phyloP scores from a whole-genome alignment of 768 basidiomycete genomes.

The Tulasnella sp. region DNA sequence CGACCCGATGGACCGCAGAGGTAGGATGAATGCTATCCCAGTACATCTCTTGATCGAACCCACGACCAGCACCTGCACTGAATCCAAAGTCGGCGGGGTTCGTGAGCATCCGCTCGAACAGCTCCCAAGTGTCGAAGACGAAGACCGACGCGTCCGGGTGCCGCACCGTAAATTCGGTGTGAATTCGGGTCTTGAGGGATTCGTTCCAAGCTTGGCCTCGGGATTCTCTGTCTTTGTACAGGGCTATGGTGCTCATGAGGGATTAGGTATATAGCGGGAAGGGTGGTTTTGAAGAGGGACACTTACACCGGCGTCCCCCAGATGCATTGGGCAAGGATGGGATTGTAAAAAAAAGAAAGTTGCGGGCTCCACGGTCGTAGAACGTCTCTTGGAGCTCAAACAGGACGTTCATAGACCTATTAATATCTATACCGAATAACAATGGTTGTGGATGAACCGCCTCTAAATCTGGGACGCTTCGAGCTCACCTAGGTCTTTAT shows the following conservation, averaged over 20 bases:
- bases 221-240: neutral
- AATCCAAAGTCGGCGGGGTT: constrained; percentile 45
- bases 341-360: constrained; percentile 59
- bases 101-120: constrained; percentile 49
- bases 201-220: constrained; percentile 38
- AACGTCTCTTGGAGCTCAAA: constrained; percentile 48
- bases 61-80: constrained; percentile 20
- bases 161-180: constrained; percentile 39
- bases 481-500: neutral
- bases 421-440: neutral
- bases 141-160: constrained; percentile 49
- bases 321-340: constrained; percentile 39
- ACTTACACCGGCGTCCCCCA: neutral
- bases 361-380: constrained; percentile 47
- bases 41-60: constrained; percentile 41
- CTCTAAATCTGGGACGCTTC: neutral
- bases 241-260: neutral
- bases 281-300: neutral
- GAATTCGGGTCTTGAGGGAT: constrained; percentile 41
- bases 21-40: constrained; percentile 53
- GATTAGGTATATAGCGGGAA: neutral
- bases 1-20: constrained; percentile 46
- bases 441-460: neutral
- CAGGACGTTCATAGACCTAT: constrained; percentile 36
- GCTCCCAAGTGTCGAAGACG: constrained; percentile 39